Conservation (phyloP, 768 basidiomycete species). For the Tylopilus sp. region DNA sequence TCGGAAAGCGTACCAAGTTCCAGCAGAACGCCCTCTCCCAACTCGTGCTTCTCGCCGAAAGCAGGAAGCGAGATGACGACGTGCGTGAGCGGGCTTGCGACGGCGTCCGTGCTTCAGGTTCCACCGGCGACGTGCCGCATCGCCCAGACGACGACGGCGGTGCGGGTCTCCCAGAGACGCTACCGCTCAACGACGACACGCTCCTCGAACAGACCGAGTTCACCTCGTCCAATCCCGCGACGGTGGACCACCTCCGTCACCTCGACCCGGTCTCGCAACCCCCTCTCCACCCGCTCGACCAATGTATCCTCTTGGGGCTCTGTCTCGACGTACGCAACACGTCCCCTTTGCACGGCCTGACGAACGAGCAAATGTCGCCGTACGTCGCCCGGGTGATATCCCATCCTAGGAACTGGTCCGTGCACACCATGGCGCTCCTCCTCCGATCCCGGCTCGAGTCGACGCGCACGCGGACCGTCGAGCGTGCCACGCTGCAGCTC, state of each 20-base stretch:
- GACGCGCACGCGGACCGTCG: conserved; percentile 84
- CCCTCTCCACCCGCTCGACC: conserved; percentile 87
- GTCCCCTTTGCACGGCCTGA: conserved; percentile 86
- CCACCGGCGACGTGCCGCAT: conserved; percentile 8
- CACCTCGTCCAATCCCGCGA: conserved; percentile 63
- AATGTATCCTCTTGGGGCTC: conserved; percentile 86
- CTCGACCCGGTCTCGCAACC: conserved; percentile 85
- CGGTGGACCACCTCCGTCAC: conserved; percentile 53
- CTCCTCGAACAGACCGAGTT: conserved; percentile 92
- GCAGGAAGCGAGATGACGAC: conserved; percentile 44
- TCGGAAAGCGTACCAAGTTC: conserved; percentile 93
- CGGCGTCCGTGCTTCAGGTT: neutral
- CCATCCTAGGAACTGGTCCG: conserved; percentile 91
- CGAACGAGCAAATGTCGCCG: conserved; percentile 87
- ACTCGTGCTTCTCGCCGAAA: conserved; percentile 91
- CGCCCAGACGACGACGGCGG: conserved; percentile 5
- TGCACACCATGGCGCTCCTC: conserved; percentile 95
- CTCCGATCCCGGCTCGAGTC: conserved; percentile 91
- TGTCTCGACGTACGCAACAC: conserved; percentile 90
- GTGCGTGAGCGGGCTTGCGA: conserved; percentile 8
- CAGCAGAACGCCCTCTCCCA: conserved; percentile 84
- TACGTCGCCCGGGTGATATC: conserved; percentile 87
- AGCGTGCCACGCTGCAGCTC: conserved; percentile 87
- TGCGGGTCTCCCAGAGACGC: conserved; percentile 63
- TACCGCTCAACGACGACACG: conserved; percentile 92